Conservation (phyloP, 495 filamentous ascomycete species). For the Trichocladium antarcticum region DNA sequence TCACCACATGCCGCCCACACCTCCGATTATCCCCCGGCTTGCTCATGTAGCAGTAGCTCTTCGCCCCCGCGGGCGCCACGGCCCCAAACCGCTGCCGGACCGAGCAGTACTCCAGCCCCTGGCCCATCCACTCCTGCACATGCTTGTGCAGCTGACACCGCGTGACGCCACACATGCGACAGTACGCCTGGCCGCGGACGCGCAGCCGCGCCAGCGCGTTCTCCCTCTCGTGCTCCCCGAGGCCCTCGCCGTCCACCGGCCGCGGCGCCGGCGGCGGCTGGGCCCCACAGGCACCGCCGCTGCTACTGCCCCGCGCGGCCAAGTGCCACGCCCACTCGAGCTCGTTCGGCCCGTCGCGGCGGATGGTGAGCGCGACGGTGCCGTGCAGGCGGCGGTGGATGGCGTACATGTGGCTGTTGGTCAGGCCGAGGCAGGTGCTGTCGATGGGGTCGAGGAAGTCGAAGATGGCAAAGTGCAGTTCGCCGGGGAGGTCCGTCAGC, state of each 20-base stretch:
- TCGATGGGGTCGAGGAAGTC: constrained; percentile 46
- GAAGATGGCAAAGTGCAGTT: constrained; percentile 47
- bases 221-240: neutral
- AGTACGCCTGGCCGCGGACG: constrained; percentile 37
- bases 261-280: neutral
- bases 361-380: constrained; percentile 36
- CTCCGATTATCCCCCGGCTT: constrained; percentile 37
- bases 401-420: constrained; percentile 40
- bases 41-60: constrained; percentile 37
- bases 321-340: constrained; percentile 46
- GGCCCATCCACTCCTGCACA: constrained; percentile 42
- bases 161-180: constrained; percentile 41
- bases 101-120: constrained; percentile 38
- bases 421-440: constrained; percentile 43
- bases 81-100: constrained; percentile 41
- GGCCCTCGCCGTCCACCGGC: constrained; percentile 3
- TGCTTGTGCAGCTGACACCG: constrained; percentile 46
- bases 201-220: constrained; percentile 31
- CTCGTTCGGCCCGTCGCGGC: constrained; percentile 43
- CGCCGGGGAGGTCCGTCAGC: constrained; percentile 43
- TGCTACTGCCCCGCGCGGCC: constrained; percentile 31
- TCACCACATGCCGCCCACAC: constrained; percentile 38
- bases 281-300: no score
- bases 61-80: constrained; percentile 26
- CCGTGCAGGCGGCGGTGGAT: constrained; percentile 42